These are phyloP conservation scores for Cryphonectria parasitica DNA, from an alignment of 2,329 filamentous ascomycete genomes.

Conservation along the genomic window DNA sequence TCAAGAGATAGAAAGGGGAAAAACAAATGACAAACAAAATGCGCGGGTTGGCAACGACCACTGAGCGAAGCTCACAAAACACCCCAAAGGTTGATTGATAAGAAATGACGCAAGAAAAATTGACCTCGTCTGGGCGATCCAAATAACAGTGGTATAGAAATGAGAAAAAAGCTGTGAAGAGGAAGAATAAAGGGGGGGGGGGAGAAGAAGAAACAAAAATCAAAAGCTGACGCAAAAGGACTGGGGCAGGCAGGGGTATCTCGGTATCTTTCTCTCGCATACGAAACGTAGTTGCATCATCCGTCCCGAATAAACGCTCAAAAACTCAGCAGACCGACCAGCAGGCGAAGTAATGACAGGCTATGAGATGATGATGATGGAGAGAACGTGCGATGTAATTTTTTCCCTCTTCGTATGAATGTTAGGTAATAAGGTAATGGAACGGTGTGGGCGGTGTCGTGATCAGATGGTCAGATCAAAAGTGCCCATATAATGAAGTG, in stretches of 20 bases:
- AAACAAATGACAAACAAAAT: background rate
- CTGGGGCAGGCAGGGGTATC: conserved; percentile 28
- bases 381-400: conserved; percentile 8
- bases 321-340: conserved; percentile 27
- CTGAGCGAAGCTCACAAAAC: background rate
- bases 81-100: background rate
- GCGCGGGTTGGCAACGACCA: background rate
- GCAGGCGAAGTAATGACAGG: conserved; percentile 15
- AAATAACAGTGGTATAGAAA: background rate
- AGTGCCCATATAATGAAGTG: background rate
- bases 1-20: background rate
- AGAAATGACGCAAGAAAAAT: conserved; percentile 15
- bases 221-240: conserved; percentile 7
- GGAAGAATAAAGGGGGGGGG: background rate
- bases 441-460: conserved; percentile 4
- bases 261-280: conserved; percentile 31
- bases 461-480: conserved; percentile 5
- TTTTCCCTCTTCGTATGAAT: background rate
- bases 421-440: background rate
- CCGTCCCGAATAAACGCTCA: conserved; percentile 28
- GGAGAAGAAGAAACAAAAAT: background rate
- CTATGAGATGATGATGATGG: conserved; percentile 7
- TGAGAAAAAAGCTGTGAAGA: background rate
- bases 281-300: conserved; percentile 30
- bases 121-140: conserved; percentile 17